These are phyloP conservation scores for Polytrichum formosum DNA, from an alignment of 225 moss, liverwort and hornwort genomes.

Conservation along the genomic window DNA sequence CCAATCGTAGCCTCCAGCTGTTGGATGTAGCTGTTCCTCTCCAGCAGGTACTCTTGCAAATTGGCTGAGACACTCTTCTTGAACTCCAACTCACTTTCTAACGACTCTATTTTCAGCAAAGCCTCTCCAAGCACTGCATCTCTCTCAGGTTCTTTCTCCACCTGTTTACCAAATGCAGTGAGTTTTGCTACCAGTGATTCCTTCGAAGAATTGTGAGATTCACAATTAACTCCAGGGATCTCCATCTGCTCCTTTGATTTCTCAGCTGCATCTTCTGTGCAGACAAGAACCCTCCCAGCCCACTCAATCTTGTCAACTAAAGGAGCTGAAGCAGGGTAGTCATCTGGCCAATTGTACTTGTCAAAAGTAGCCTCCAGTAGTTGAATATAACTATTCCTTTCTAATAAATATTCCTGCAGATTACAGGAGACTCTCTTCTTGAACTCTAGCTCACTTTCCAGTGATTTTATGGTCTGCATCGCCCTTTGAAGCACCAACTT, in stretches of 20 bases:
- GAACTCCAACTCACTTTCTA: slow-evolving; percentile 3
- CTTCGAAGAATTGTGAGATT: slow-evolving; percentile 12
- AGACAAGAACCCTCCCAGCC: slow-evolving; percentile 1
- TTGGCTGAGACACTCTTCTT: neutral
- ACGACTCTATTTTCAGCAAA: neutral
- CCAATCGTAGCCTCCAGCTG: neutral
- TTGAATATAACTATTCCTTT: slow-evolving; percentile 5
- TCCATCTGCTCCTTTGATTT: neutral
- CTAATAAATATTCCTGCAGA: slow-evolving; percentile 6
- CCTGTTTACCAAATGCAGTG: slow-evolving; percentile 1
- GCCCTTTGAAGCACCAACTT: neutral
- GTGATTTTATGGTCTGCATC: neutral
- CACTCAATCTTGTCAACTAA: neutral
- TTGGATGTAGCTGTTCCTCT: slow-evolving; percentile 12
- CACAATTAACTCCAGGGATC: neutral
- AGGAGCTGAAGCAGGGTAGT: neutral
- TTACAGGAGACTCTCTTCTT: neutral
- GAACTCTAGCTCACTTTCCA: neutral
- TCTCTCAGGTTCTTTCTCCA: neutral
- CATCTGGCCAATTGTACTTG: slow-evolving; percentile 5
- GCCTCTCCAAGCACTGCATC: neutral
- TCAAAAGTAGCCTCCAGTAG: neutral
- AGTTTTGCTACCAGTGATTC: slow-evolving; percentile 7
- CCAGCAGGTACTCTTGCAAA: slow-evolving; percentile 2
- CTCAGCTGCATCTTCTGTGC: slow-evolving; percentile 18